A percentile compares a stretch with the other conserved stretches of the same genome.
These are phyloP conservation scores for Gymnopus androsaceus DNA, from an alignment of 1,284 basidiomycete species.

Conservation along the genomic window DNA sequence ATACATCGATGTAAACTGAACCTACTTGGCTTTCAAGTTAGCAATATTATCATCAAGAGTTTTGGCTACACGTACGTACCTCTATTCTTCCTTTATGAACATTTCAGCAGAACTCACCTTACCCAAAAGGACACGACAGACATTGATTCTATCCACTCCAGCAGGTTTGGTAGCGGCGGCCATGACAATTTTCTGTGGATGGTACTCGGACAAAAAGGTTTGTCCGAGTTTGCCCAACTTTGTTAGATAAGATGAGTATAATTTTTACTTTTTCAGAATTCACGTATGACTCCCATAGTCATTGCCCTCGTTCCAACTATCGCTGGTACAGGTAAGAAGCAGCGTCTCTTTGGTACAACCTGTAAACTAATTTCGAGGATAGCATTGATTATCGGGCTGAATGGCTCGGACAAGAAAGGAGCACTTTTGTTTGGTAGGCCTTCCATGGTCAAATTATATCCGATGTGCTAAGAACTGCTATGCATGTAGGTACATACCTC, in stretches of 20 bases:
- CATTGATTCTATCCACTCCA: slow-evolving; percentile 63
- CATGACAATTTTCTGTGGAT: slow-evolving; percentile 57
- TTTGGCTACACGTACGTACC: slow-evolving; percentile 65
- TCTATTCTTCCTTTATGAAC: neutral
- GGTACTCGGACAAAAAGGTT: slow-evolving; percentile 66
- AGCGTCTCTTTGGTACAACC: neutral
- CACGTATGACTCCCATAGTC: slow-evolving; percentile 66
- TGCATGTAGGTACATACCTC: slow-evolving; percentile 54
- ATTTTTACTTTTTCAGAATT: slow-evolving; percentile 37
- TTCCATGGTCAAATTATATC: neutral
- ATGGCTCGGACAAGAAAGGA: slow-evolving; percentile 51
- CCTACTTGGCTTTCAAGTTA: slow-evolving; percentile 38
- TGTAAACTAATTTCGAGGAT: neutral
- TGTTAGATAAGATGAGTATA: neutral
- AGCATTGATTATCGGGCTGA: slow-evolving; percentile 62
- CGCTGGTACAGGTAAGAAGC: slow-evolving; percentile 48
- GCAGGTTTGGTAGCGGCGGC: slow-evolving; percentile 52
- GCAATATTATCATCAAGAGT: slow-evolving; percentile 61
- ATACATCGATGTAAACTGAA: neutral
- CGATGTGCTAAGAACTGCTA: too few species aligned
- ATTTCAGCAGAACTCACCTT: neutral
- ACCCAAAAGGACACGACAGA: slow-evolving; percentile 52
- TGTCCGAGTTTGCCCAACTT: neutral
- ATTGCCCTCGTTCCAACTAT: slow-evolving; percentile 65
- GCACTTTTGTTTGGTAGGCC: slow-evolving; percentile 59